Conservation (phyloP, 2,329 filamentous ascomycete genomes). For the Trichoderma brevicompactum region DNA sequence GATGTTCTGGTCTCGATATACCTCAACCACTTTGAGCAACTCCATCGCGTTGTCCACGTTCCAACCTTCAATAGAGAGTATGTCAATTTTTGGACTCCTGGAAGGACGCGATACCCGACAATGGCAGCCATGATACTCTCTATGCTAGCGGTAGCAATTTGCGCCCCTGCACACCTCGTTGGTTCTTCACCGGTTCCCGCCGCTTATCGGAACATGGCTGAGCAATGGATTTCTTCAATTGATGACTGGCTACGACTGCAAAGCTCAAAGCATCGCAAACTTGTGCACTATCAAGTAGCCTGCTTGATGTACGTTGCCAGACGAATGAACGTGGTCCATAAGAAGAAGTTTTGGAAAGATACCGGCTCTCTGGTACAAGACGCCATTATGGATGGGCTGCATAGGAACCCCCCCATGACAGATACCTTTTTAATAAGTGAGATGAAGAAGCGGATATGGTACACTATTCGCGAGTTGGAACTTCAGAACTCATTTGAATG, state of each 20-base stretch:
- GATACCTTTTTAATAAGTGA: constrained; percentile 16
- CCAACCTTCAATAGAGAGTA: constrained; percentile 19
- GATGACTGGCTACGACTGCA: constrained; percentile 16
- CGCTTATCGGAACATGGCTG: constrained; percentile 13
- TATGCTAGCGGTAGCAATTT: constrained; percentile 4
- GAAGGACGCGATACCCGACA: background rate
- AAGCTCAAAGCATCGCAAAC: constrained; percentile 21
- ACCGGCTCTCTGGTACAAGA: constrained; percentile 13
- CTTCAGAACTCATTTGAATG: constrained; percentile 22
- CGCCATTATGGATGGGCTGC: constrained; percentile 6
- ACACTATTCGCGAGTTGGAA: constrained; percentile 16
- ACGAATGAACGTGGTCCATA: constrained; percentile 9
- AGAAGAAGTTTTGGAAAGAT: constrained; percentile 25
- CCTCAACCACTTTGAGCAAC: constrained; percentile 10
- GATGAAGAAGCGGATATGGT: constrained; percentile 21
- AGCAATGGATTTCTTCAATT: constrained; percentile 6
- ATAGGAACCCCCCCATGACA: background rate
- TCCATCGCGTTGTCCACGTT: constrained; percentile 13
- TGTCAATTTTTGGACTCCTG: constrained; percentile 20
- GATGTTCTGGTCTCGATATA: constrained; percentile 17
- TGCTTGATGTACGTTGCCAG: constrained; percentile 10
- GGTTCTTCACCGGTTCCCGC: background rate
- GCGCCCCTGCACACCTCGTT: background rate
- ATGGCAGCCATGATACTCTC: constrained; percentile 19
- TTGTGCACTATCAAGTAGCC: constrained; percentile 17